These are phyloP conservation scores for Vitis cinerea DNA, from an alignment of 164 flowering plant species.

Conservation along the genomic window DNA sequence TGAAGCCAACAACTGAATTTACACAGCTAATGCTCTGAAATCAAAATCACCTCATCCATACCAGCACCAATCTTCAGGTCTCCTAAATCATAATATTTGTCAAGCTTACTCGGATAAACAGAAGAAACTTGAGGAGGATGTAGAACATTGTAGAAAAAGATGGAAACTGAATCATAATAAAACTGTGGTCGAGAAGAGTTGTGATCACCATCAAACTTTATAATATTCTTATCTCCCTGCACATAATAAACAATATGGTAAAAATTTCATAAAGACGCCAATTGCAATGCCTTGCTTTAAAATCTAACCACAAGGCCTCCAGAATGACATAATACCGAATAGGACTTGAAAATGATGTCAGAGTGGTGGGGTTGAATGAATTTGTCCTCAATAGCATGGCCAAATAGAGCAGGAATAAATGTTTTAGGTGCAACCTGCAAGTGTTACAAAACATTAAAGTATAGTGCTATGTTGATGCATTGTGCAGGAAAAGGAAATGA, in stretches of 20 bases:
- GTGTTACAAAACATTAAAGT: not conserved
- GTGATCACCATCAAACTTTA: constrained; percentile 95
- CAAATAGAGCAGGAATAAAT: constrained; percentile 86
- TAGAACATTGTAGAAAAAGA: constrained; percentile 88
- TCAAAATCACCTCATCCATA: constrained; percentile 63
- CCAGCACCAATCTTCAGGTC: constrained; percentile 61
- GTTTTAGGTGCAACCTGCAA: constrained; percentile 80
- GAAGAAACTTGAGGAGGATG: constrained; percentile 76
- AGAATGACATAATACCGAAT: constrained; percentile 52
- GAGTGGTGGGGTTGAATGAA: constrained; percentile 91
- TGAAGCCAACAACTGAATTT: not conserved
- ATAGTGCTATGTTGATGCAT: not conserved
- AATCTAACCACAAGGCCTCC: not conserved
- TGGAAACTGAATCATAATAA: constrained; percentile 89
- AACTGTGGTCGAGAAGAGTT: constrained; percentile 91
- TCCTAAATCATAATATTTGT: constrained; percentile 70
- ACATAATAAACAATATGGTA: constrained; percentile 3
- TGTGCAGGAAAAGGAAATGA: not conserved
- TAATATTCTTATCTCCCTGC: constrained; percentile 93
- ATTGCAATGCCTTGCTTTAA: not conserved
- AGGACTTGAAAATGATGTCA: constrained; percentile 69
- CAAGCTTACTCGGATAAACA: constrained; percentile 45
- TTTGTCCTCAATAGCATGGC: constrained; percentile 83
- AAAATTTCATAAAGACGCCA: constrained; percentile 1
- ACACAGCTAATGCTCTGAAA: not conserved